Base-by-base conservation (phyloP, 208 protist species). In the Kentomonas sorsogonicus region DNA sequence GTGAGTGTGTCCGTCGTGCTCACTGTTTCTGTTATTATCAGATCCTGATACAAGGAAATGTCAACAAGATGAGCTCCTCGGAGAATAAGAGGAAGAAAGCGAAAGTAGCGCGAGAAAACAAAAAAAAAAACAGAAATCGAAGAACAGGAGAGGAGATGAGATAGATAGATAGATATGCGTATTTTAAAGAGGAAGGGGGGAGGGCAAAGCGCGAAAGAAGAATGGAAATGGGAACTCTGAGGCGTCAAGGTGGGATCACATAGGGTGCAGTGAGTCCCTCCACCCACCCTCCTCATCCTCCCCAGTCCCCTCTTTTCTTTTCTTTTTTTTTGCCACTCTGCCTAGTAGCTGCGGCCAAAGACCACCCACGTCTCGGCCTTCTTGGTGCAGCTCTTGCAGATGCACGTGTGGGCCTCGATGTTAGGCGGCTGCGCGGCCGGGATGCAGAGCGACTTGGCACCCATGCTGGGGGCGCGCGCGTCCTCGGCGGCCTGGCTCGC, bases 361-460 rank as follows among this genome's bases (percentile, higher is more conserved):
- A 94, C 71, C 29, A 88, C 87, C 87, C 87, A 94, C 53, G 59
- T 66, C 54, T 61, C 72, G 1, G 83, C 87, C 10, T 76, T 66
- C 38, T 74, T 86, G 20, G 41, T 65, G 63, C 90, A 96, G 68
- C 67, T 66, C 67, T 86, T 87, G 70, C 83, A 86, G 72, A 98
- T 93, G 79, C 95, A 98, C 55, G 53, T 86, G 50, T 64, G 60
- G n/a, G 79, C 81, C 18, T 86, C 80, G 6, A 79, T 72, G 18
- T 85, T 61, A 6, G 62, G 79, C 2, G 90, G 88, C 73, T 98
- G 94, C 46, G 90, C 70, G 54, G 97, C 95, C 39, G 97, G 97
- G 60, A 98, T 97, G 81, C 97, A 99, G 6, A 99, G 85, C 39
- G 85, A 86, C 82, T 99, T 99, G 53, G 96, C 97, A 23, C 92